Conservation (phyloP, 139 green algal species). For the Tetratostichococcus sp. region DNA sequence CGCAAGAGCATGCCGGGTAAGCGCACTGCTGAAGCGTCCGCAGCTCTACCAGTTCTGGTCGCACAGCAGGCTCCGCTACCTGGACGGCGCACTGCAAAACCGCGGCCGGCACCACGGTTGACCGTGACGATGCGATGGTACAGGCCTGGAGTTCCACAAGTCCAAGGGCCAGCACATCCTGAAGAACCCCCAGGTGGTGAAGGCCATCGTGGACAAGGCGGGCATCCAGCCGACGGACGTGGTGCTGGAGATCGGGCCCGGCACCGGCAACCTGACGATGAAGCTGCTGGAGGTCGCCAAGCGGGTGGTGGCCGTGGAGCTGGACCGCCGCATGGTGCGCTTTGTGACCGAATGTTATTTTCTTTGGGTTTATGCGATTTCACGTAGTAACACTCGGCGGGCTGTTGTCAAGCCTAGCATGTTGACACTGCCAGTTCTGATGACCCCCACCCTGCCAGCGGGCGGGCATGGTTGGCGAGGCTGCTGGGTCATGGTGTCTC, state of each 20-base stretch:
- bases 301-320: conserved; percentile 93
- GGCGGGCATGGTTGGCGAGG: too few relatives aligned
- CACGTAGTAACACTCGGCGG: too few relatives aligned
- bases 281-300: conserved; percentile 94
- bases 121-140: neutral
- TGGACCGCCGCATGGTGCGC: conserved; percentile 94
- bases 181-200: conserved; percentile 93
- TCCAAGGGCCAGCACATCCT: conserved; percentile 98
- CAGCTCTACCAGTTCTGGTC: too few relatives aligned
- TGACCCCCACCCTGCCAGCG: too few relatives aligned
- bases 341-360: too few relatives aligned
- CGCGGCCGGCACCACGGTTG: too few relatives aligned
- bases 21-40: neutral
- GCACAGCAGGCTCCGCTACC: too few relatives aligned
- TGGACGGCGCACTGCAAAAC: too few relatives aligned
- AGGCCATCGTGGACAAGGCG: conserved; percentile 94
- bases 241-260: conserved; percentile 97
- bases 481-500: too few relatives aligned
- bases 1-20: conserved; percentile 59
- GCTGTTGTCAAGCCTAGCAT: too few relatives aligned
- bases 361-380: too few relatives aligned
- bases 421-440: too few relatives aligned
- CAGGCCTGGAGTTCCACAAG: conserved; percentile 98
- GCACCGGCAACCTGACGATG: conserved; percentile 96
- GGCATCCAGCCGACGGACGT: conserved; percentile 96